phyloP scores from a whole-genome alignment of 805 yeast genomes.

The Nakazawaea anatomiae region DNA sequence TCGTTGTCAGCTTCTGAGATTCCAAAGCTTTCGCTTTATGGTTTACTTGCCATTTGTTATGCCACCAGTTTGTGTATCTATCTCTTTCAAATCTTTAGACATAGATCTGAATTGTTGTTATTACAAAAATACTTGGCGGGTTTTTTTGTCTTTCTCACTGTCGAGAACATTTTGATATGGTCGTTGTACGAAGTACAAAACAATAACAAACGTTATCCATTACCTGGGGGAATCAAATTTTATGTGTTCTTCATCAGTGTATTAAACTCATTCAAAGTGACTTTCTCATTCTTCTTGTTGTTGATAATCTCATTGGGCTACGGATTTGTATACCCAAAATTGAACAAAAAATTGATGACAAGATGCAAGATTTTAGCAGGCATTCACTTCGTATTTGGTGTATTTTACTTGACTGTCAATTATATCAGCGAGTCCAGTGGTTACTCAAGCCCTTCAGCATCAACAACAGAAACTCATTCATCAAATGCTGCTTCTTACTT shows the following conservation, averaged over 20 bases:
- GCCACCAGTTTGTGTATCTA: conserved; percentile 78
- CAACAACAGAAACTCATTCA: conserved; percentile 36
- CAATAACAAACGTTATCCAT: conserved; percentile 31
- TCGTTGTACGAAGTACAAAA: conserved; percentile 85
- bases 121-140: conserved; percentile 88
- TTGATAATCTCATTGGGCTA: conserved; percentile 87
- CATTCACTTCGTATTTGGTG: conserved; percentile 49
- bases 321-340: conserved; percentile 86
- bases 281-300: conserved; percentile 83
- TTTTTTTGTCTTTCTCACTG: conserved; percentile 73
- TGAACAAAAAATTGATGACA: conserved; percentile 70
- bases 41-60: conserved; percentile 76
- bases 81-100: conserved; percentile 78
- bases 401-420: conserved; percentile 46
- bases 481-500: conserved; percentile 43
- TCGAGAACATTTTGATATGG: conserved; percentile 86
- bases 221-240: conserved; percentile 46
- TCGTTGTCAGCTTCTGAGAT: conserved; percentile 83
- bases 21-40: conserved; percentile 87
- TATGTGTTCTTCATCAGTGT: conserved; percentile 76
- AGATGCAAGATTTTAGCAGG: conserved; percentile 56
- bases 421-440: conserved; percentile 23
- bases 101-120: conserved; percentile 81
- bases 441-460: conserved; percentile 24
- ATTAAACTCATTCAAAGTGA: conserved; percentile 72